Conservation (phyloP, 2,329 filamentous ascomycete species). For the Fusarium phyllophilum region DNA sequence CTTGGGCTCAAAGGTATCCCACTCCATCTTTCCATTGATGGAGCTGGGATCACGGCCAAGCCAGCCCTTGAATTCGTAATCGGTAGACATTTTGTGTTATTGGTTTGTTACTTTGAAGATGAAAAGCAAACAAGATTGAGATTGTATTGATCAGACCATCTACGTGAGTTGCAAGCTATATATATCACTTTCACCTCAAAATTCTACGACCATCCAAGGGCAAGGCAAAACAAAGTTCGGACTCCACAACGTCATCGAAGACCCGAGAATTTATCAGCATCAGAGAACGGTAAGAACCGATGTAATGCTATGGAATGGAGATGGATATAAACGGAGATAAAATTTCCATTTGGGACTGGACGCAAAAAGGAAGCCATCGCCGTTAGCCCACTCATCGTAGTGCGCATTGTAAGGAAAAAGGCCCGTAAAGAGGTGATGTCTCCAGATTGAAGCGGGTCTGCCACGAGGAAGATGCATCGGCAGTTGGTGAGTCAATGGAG, state of each 20-base stretch:
- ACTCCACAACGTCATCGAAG: constrained; percentile 32
- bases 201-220: constrained; percentile 11
- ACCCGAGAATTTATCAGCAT: constrained; percentile 28
- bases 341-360: background rate
- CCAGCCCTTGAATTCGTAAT: constrained; percentile 64
- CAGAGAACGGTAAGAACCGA: background rate
- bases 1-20: constrained; percentile 68
- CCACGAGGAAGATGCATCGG: constrained; percentile 16
- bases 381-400: constrained; percentile 10
- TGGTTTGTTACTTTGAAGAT: background rate
- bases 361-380: constrained; percentile 29
- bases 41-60: constrained; percentile 55
- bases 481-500: background rate
- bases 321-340: constrained; percentile 27
- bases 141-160: background rate
- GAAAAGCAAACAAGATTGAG: background rate
- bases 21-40: constrained; percentile 61
- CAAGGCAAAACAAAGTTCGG: background rate
- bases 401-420: background rate
- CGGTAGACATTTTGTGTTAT: constrained; percentile 43
- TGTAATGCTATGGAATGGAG: background rate
- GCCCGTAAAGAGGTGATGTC: constrained; percentile 22
- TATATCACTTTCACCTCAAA: background rate
- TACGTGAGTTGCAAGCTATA: constrained; percentile 9
- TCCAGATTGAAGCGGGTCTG: constrained; percentile 17